Evolutionary conservation across 2,329 filamentous ascomycete genomes (phyloP).

Genomic region (Fusarium newnesense): DNA sequence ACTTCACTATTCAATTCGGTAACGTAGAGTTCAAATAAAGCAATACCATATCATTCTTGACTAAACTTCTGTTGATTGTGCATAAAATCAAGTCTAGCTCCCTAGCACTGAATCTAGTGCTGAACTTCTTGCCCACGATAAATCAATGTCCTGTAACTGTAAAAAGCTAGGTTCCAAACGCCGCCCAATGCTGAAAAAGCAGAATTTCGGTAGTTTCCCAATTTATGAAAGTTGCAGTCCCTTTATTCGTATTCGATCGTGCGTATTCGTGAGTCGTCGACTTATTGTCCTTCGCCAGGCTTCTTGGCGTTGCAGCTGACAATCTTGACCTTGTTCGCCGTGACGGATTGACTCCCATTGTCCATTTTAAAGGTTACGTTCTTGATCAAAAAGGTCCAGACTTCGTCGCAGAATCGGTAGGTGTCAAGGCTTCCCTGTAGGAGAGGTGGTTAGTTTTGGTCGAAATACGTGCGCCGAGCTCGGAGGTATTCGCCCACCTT

Average conservation of each 20-base stretch:
- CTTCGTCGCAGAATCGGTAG: constrained; percentile 99
- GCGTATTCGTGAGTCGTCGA: neutral
- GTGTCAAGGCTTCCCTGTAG: constrained; percentile 93
- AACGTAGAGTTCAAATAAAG: neutral
- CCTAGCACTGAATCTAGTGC: neutral
- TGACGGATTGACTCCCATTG: constrained; percentile 75
- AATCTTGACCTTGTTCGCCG: constrained; percentile 96
- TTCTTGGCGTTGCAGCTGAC: constrained; percentile 95
- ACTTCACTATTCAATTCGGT: neutral
- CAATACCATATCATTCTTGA: constrained; percentile 19
- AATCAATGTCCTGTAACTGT: constrained; percentile 16
- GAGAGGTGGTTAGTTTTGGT: neutral
- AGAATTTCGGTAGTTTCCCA: constrained; percentile 30
- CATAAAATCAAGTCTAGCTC: neutral
- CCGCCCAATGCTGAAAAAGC: constrained; percentile 42
- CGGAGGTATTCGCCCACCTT: constrained; percentile 72
- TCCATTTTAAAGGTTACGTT: constrained; percentile 99
- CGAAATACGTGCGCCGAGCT: neutral
- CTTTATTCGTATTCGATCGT: neutral
- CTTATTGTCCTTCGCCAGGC: constrained; percentile 53
- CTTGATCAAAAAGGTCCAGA: constrained; percentile 99
- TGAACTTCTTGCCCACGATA: neutral
- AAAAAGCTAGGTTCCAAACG: constrained; percentile 27
- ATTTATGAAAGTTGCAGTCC: constrained; percentile 20
- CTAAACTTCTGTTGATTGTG: neutral